Evolutionary conservation across 1,284 basidiomycete genomes (phyloP), one percentile per base, ranked within the genome.

Genomic region (Cutaneotrichosporon cyanovorans): DNA sequence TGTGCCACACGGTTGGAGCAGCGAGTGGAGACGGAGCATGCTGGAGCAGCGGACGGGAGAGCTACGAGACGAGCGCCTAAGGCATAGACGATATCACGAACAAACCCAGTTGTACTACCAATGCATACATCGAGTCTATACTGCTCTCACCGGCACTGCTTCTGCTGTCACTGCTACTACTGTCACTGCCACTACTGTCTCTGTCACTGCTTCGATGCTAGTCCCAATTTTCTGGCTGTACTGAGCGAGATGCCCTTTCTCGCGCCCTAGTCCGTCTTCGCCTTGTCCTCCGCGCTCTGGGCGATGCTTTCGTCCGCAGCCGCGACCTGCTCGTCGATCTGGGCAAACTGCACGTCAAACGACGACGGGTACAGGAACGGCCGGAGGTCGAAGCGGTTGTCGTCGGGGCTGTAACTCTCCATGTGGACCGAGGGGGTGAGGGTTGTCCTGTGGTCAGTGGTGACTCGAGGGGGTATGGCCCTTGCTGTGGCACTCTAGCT

Each of bases 341-440:
- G 89, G 66, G 77, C 81, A 73, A 96, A 99, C 67, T 98, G 95
- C 82, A 88, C 96, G 0, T 87, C 85, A 75, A 97, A 98, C 43
- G 87, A 79, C 21, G 85, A 82, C 6, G 90, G 88, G 69, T 97
- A 98, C 42, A 99, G 74, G 80, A 98, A 99, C 0, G 92, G 95
- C 21, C 93, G 81, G 33, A 97, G 70, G 68, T 99, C 93, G 64
- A 93, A 98, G 56, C 89, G 46, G 44, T 53, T 48, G 35, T 49
- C 50, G 33, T 48, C 43, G 39, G 52, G 35, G 2, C 32, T 18
- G 38, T 35, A 42, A 73, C 83, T 60, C 57, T 84, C 91, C 56
- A 95, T 92, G 69, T 98, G 95, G 60, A 98, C 97, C 3, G 87
- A 80, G 1, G 93, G 95, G 1, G 95, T 98, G 53, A 99, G 67